Evolutionary conservation across 106 monocot genomes (phyloP).

Genomic region (Phalaenopsis equestris): DNA sequence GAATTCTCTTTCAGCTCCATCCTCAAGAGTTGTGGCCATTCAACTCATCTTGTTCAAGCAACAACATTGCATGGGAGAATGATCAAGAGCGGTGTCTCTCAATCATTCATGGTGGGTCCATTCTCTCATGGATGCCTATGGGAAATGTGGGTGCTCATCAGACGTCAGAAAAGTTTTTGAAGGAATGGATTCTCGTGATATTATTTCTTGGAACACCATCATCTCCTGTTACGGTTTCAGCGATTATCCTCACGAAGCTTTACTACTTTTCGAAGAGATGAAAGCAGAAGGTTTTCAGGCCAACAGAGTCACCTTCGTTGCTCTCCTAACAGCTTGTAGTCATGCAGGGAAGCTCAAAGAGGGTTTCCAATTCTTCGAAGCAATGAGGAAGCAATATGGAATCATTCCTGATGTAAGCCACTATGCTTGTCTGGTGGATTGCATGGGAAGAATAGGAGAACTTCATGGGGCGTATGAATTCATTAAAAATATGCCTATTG

Average conservation of each 20-base stretch:
- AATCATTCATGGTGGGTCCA: conserved; percentile 39
- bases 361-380: conserved; percentile 45
- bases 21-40: conserved; percentile 51
- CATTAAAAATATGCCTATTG: conserved; percentile 55
- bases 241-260: conserved; percentile 30
- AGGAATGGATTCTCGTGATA: conserved; percentile 42
- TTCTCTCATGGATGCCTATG: conserved; percentile 65
- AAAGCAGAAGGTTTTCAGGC: conserved; percentile 38
- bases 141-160: conserved; percentile 51
- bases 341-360: conserved; percentile 58
- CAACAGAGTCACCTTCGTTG: conserved; percentile 53
- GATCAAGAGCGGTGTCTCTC: conserved; percentile 44
- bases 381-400: conserved; percentile 40
- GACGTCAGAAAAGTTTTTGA: conserved; percentile 59
- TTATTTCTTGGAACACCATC: conserved; percentile 72
- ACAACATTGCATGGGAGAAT: conserved; percentile 43
- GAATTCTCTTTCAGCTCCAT: conserved; percentile 60
- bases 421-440: conserved; percentile 70
- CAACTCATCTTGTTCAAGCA: conserved; percentile 39
- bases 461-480: conserved; percentile 49
- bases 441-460: conserved; percentile 51
- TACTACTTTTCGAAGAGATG: conserved; percentile 41
- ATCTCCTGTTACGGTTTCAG: conserved; percentile 60
- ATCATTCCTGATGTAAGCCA: conserved; percentile 55
- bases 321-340: conserved; percentile 56